A percentile compares a stretch with the other conserved stretches of the same genome.
Evolutionary conservation across 2,329 filamentous ascomycete genomes (phyloP).

Genomic region (Cercospora sp.): DNA sequence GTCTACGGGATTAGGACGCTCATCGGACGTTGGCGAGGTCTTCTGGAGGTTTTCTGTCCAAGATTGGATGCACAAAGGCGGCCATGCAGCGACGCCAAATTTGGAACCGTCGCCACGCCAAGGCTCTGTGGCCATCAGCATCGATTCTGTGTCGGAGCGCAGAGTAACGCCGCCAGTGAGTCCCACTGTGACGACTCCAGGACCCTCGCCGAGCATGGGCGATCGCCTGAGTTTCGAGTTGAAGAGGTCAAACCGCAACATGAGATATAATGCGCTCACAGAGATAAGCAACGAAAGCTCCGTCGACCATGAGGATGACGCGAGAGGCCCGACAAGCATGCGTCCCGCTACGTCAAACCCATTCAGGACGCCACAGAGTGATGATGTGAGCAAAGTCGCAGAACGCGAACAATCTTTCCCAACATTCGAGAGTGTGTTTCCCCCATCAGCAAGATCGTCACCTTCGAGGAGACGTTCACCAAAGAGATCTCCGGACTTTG

Average conservation of each 20-base stretch:
- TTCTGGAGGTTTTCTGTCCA: conserved; percentile 24
- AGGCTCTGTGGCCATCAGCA: not conserved
- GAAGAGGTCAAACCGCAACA: conserved; percentile 33
- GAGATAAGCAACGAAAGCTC: conserved; percentile 7
- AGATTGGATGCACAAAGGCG: conserved; percentile 11
- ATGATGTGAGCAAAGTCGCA: not conserved
- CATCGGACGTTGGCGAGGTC: conserved; percentile 19
- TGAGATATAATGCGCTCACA: conserved; percentile 33
- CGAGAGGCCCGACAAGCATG: not conserved
- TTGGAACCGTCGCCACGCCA: conserved; percentile 1
- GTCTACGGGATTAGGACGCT: conserved; percentile 11
- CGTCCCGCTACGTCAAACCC: not conserved
- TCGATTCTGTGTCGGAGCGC: conserved; percentile 5
- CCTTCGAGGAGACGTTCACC: not conserved
- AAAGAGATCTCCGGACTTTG: not conserved
- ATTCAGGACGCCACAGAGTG: not conserved
- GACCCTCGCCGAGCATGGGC: conserved; percentile 29
- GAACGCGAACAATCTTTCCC: not conserved
- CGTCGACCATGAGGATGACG: not conserved
- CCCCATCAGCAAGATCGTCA: not conserved
- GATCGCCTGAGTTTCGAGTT: conserved; percentile 29
- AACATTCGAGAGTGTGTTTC: conserved; percentile 7
- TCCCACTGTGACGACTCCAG: conserved; percentile 11
- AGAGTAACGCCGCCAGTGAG: conserved; percentile 10
- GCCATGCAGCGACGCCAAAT: not conserved